Evolutionary conservation across 805 yeast genomes (phyloP), one percentile per base, ranked within the genome.

Genomic region (Zygosaccharomyces siamensis): DNA sequence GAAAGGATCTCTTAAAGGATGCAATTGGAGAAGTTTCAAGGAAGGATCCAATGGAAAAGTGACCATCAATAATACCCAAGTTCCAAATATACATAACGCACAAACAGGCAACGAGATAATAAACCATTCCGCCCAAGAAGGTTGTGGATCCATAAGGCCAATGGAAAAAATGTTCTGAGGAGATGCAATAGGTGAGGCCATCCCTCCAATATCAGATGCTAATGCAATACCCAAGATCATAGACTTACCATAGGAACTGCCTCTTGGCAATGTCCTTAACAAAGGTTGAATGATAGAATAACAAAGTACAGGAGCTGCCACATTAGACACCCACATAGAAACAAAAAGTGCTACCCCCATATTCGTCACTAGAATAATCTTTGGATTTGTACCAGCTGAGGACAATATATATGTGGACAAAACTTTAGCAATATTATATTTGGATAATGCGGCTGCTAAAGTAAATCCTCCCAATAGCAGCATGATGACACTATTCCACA

Each of bases 401-500:
- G 89, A 79, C 48, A 93, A 72, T 50, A 92, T 83, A 67, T 79
- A 80, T 0, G 96, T 87, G 4, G 97, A 89, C 26, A 90, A 73
- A 21, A 84, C 76, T 63, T 86, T 89, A 46, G 97, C 97, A 51
- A 92, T 80, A 62, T 89, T 84, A 70, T 86, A 88, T 68, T 90
- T 92, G 41, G 96, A 88, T 49, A 92, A 72, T 0, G 96, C 97
- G 12, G 96, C 97, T 10, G 99, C 98, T 48, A 92, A 71, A 0
- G 97, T 84, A 69, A 92, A 92, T 1, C 99, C 99, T 55, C 98
- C 98, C 8, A 92, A 70, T 45, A 92, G 72, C 35, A 92, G 72
- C 86, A 90, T 81, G 54, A 93, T 88, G 12, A 89, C 95, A 1
- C 97, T 88, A 6, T 90, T 83, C 97, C 97, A 92, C 98, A 92